Percentiles rank a stretch among this genome's conserved stretches.
phyloP scores from a whole-genome alignment of 176 grass and related monocot species.

The Elaeis guineensis region DNA sequence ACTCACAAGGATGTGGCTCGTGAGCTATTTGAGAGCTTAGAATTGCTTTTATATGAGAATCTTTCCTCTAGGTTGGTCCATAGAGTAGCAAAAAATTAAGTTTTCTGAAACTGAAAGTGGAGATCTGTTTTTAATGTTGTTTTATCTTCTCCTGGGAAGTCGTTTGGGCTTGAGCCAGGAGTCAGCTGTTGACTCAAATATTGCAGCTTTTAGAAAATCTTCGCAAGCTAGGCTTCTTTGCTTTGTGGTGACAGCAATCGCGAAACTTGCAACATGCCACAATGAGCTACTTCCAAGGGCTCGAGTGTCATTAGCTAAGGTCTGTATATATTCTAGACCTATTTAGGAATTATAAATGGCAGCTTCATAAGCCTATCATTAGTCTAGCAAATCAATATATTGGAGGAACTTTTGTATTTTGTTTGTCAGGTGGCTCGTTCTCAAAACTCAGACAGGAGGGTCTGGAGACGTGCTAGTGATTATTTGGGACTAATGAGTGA shows the following conservation, averaged over 20 bases:
- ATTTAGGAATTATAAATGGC: no score
- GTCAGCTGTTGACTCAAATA: conserved; percentile 51
- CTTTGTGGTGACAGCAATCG: conserved; percentile 89
- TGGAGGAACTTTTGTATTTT: not conserved
- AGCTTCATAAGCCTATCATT: no score
- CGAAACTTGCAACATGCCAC: conserved; percentile 86
- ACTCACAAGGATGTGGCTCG: conserved; percentile 77
- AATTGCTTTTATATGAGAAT: conserved; percentile 87
- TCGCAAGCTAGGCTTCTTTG: conserved; percentile 82
- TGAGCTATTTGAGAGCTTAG: conserved; percentile 84
- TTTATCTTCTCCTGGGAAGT: conserved; percentile 46
- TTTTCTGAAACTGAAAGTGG: no score
- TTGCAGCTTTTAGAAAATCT: conserved; percentile 52
- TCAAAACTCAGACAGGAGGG: conserved; percentile 67
- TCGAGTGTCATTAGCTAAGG: conserved; percentile 68
- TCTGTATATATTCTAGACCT: conserved; percentile 22
- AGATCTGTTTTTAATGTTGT: conserved; percentile 6
- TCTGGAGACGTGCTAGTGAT: conserved; percentile 77
- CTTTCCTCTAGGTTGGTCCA: conserved; percentile 70
- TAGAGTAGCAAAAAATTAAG: no score
- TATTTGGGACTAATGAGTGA: conserved; percentile 91
- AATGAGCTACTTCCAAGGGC: conserved; percentile 88
- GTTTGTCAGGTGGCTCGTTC: conserved; percentile 64
- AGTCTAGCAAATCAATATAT: no score
- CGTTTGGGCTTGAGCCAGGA: conserved; percentile 71